Evolutionary conservation across 805 yeast species (phyloP).

Genomic region (Komagataella kurtzmanii): DNA sequence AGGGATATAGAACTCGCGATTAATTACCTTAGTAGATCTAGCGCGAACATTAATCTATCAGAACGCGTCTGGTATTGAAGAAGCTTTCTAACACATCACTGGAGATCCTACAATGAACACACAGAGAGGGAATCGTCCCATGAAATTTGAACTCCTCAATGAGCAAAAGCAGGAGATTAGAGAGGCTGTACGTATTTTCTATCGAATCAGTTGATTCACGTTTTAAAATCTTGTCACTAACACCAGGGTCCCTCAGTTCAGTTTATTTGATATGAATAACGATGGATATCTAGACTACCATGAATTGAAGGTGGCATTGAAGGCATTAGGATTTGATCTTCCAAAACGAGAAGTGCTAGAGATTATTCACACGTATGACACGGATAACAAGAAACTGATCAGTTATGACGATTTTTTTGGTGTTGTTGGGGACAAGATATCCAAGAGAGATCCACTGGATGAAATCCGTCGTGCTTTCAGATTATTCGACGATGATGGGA

Average conservation of each 20-base stretch:
- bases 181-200: slow-evolving; percentile 47
- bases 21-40: background rate
- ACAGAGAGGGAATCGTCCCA: slow-evolving; percentile 13
- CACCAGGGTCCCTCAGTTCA: slow-evolving; percentile 25
- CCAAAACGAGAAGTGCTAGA: slow-evolving; percentile 62
- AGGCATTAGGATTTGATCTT: slow-evolving; percentile 87
- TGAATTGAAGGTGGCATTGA: slow-evolving; percentile 83
- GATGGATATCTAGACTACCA: slow-evolving; percentile 89
- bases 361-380: slow-evolving; percentile 69
- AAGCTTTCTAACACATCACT: background rate
- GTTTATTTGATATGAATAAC: slow-evolving; percentile 81
- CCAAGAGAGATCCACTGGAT: slow-evolving; percentile 83
- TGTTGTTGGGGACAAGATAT: slow-evolving; percentile 69
- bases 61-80: background rate
- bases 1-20: background rate
- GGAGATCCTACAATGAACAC: background rate
- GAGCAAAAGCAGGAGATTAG: slow-evolving; percentile 86
- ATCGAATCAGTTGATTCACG: background rate
- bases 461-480: slow-evolving; percentile 85
- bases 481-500: slow-evolving; percentile 76
- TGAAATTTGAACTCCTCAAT: slow-evolving; percentile 56
- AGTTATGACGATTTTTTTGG: slow-evolving; percentile 72
- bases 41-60: background rate
- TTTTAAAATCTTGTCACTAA: background rate
- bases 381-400: slow-evolving; percentile 60